These are phyloP conservation scores for Excoecaria cochinchinensis DNA, from an alignment of 345 rosid species.

Conservation along the genomic window DNA sequence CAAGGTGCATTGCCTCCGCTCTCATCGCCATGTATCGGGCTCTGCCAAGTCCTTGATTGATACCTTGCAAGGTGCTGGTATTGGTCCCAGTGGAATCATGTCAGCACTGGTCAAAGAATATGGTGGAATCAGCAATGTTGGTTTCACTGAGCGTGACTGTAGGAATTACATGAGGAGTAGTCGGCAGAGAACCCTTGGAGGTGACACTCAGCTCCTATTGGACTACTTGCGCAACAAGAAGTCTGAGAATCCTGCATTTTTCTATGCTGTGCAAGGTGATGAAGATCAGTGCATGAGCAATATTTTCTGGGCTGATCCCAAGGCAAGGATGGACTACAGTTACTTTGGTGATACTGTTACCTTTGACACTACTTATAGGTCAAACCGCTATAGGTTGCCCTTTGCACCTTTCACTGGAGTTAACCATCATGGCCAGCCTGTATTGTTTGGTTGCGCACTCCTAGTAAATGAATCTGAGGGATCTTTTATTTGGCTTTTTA, in stretches of 20 bases:
- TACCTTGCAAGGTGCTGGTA: conserved; percentile 59
- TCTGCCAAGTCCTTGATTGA: conserved; percentile 60
- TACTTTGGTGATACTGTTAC: conserved; percentile 54
- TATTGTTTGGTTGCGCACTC: conserved; percentile 57
- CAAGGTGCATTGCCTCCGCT: conserved; percentile 54
- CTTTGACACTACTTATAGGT: conserved; percentile 48
- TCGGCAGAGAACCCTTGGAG: conserved; percentile 46
- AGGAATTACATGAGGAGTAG: conserved; percentile 59
- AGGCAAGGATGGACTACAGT: conserved; percentile 39
- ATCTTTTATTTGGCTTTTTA: conserved; percentile 55
- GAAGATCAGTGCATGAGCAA: conserved; percentile 40
- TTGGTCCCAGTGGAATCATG: conserved; percentile 63
- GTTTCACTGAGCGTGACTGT: conserved; percentile 56
- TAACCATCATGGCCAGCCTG: conserved; percentile 61
- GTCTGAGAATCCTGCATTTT: conserved; percentile 40
- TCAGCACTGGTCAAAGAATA: conserved; percentile 53
- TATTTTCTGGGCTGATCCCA: conserved; percentile 55
- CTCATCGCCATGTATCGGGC: conserved; percentile 55
- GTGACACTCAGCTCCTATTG: conserved; percentile 50
- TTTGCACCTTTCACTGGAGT: conserved; percentile 55
- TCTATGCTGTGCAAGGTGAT: conserved; percentile 46
- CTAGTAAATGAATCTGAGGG: conserved; percentile 50
- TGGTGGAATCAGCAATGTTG: conserved; percentile 55
- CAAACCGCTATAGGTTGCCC: conserved; percentile 45
- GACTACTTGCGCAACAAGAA: conserved; percentile 55